Conservation (phyloP, 805 yeast species). For the Candida gorgasii region DNA sequence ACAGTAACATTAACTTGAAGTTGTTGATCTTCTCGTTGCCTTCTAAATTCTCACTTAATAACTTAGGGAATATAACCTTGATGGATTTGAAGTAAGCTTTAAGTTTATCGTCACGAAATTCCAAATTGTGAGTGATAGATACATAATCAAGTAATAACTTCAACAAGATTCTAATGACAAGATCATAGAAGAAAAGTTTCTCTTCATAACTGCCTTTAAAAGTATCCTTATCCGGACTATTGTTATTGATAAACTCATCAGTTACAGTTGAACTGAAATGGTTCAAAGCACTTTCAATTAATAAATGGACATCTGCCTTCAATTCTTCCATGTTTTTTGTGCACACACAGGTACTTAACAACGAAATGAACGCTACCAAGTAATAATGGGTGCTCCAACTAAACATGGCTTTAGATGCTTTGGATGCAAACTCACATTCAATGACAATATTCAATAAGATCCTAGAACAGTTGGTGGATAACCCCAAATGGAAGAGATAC, state of each 20-base stretch:
- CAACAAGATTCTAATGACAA: slow-evolving; percentile 25
- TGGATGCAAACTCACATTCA: slow-evolving; percentile 10
- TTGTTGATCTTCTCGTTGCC: not conserved
- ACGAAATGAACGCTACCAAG: slow-evolving; percentile 24
- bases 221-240: not conserved
- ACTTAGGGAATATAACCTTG: slow-evolving; percentile 21
- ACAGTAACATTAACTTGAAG: slow-evolving; percentile 3
- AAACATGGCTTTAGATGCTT: slow-evolving; percentile 18
- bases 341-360: slow-evolving; percentile 25
- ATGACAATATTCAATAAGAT: slow-evolving; percentile 22
- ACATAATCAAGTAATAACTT: slow-evolving; percentile 21
- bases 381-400: slow-evolving; percentile 24
- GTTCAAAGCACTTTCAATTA: slow-evolving; percentile 19
- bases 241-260: not conserved
- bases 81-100: slow-evolving; percentile 20
- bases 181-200: slow-evolving; percentile 16
- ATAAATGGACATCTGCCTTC: slow-evolving; percentile 22
- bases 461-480: slow-evolving; percentile 31
- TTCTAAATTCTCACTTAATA: slow-evolving; percentile 11
- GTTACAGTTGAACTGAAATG: slow-evolving; percentile 6
- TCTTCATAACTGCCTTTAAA: slow-evolving; percentile 13
- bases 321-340: slow-evolving; percentile 18
- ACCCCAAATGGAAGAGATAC: slow-evolving; percentile 18
- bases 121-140: slow-evolving; percentile 16
- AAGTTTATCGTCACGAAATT: slow-evolving; percentile 11